Percentiles rank a stretch among this genome's conserved stretches.
These are phyloP conservation scores for Penicillium lividum DNA, from an alignment of 495 filamentous ascomycete species.

Conservation along the genomic window DNA sequence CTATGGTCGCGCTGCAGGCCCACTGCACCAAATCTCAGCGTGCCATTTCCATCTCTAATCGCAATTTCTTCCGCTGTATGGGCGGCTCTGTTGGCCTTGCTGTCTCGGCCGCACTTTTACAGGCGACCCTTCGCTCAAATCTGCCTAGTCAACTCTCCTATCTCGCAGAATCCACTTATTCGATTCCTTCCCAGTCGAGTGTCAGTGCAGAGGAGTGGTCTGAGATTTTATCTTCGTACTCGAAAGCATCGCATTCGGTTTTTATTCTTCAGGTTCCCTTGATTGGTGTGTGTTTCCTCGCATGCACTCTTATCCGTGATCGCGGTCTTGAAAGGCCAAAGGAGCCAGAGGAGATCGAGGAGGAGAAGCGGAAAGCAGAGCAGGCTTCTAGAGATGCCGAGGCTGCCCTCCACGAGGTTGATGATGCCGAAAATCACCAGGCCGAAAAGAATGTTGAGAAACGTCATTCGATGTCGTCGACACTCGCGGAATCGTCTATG, in stretches of 20 bases:
- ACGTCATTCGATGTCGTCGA: constrained; percentile 20
- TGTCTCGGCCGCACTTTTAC: constrained; percentile 58
- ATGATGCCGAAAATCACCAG: constrained; percentile 3
- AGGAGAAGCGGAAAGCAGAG: constrained; percentile 25
- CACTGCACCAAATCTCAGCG: constrained; percentile 58
- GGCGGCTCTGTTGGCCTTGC: constrained; percentile 63
- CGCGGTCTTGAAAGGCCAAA: constrained; percentile 53
- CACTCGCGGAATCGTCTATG: constrained; percentile 25
- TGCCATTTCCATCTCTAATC: constrained; percentile 60
- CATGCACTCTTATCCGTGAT: constrained; percentile 55
- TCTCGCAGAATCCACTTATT: constrained; percentile 45
- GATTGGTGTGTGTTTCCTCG: constrained; percentile 53
- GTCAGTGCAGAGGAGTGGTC: constrained; percentile 40
- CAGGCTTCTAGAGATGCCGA: constrained; percentile 25
- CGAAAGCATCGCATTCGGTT: constrained; percentile 51
- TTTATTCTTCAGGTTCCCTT: constrained; percentile 58
- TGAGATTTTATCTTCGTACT: constrained; percentile 50
- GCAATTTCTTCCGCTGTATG: constrained; percentile 64
- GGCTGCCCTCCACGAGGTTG: constrained; percentile 13
- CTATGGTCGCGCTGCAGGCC: constrained; percentile 63
- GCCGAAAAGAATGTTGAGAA: constrained; percentile 9
- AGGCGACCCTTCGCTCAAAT: constrained; percentile 48
- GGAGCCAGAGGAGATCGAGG: constrained; percentile 42
- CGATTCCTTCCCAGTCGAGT: constrained; percentile 34
- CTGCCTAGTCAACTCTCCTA: constrained; percentile 44